Evolutionary conservation across 345 rosid genomes (phyloP).

Genomic region (Sonneratia alba): DNA sequence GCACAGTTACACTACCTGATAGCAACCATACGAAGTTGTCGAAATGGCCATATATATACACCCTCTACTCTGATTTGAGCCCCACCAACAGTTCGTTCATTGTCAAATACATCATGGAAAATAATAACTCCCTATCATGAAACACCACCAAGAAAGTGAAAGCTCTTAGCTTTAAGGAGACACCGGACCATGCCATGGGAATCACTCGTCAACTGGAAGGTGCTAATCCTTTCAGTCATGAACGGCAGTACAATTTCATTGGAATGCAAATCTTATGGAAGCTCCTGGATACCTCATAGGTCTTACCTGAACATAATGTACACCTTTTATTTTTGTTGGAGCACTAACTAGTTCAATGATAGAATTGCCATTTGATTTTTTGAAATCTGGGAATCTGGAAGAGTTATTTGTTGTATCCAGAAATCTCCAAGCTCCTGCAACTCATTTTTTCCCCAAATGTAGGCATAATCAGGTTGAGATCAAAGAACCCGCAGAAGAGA

Average conservation of each 20-base stretch:
- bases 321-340: conserved; percentile 84
- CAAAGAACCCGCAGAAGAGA: not conserved
- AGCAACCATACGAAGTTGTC: conserved; percentile 93
- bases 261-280: not conserved
- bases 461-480: not conserved
- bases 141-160: conserved; percentile 10
- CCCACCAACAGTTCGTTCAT: conserved; percentile 81
- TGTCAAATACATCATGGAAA: conserved; percentile 91
- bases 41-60: conserved; percentile 99
- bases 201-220: not conserved
- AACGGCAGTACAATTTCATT: not conserved
- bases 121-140: conserved; percentile 78
- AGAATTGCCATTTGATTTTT: conserved; percentile 69
- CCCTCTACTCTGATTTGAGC: conserved; percentile 95
- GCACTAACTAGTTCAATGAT: conserved; percentile 73
- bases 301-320: conserved; percentile 90
- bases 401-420: conserved; percentile 67
- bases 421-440: conserved; percentile 85
- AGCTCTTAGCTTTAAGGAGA: not conserved
- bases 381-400: conserved; percentile 71
- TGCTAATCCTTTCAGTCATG: not conserved
- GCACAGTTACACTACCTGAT: conserved; percentile 50
- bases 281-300: not conserved
- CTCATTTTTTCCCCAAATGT: conserved; percentile 1
- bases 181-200: not conserved